Conservation (phyloP, 2,329 filamentous ascomycete species). For the Plectosphaerella sp. region DNA sequence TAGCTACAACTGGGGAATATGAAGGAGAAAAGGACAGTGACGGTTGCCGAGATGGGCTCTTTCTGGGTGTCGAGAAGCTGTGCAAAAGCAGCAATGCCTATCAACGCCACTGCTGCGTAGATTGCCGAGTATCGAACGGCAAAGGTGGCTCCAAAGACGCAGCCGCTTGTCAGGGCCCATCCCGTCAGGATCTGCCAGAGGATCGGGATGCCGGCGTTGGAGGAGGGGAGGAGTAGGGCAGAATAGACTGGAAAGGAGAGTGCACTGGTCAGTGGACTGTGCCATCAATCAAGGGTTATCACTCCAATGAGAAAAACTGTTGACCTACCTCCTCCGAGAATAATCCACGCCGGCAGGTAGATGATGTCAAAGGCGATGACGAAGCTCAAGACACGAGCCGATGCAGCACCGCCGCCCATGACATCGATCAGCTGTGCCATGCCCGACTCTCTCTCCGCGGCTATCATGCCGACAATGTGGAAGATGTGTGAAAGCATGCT, state of each 20-base stretch:
- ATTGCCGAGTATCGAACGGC: conserved; percentile 17
- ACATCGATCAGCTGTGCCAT: conserved; percentile 71
- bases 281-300: not conserved
- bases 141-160: conserved; percentile 40
- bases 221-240: conserved; percentile 4
- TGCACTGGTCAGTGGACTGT: not conserved
- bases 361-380: conserved; percentile 65
- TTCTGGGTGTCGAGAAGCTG: not conserved
- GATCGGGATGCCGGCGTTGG: conserved; percentile 18
- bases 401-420: conserved; percentile 50
- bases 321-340: conserved; percentile 19
- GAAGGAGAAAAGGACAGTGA: conserved; percentile 13
- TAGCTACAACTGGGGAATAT: conserved; percentile 22
- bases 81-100: conserved; percentile 13
- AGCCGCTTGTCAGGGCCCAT: conserved; percentile 53
- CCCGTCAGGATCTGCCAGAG: conserved; percentile 38
- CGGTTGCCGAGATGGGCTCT: not conserved
- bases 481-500: conserved; percentile 64
- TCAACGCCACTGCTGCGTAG: conserved; percentile 14
- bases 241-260: conserved; percentile 43
- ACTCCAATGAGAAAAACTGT: too few relatives aligned
- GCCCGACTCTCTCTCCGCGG: conserved; percentile 63
- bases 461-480: conserved; percentile 66
- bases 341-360: conserved; percentile 17
- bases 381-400: conserved; percentile 51